phyloP scores from a whole-genome alignment of 306 rosid genomes.

The Adenanthera pavonina region DNA sequence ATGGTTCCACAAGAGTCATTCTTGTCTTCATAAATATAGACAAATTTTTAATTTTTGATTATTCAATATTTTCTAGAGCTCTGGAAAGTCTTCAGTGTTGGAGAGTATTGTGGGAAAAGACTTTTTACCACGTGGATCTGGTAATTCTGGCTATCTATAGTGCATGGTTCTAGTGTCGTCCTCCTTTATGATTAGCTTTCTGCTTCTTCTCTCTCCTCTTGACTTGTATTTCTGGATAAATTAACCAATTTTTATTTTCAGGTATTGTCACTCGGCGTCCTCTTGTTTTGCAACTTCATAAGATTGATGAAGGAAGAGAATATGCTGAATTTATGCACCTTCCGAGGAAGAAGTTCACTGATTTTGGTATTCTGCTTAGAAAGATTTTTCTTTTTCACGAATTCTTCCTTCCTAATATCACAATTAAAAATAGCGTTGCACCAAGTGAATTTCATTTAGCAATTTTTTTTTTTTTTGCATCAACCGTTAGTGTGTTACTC shows the following conservation, averaged over 20 bases:
- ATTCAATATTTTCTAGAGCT: conserved; percentile 62
- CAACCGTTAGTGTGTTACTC: conserved; percentile 15
- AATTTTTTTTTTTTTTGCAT: neutral
- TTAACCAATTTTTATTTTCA: conserved; percentile 45
- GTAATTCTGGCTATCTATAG: conserved; percentile 46
- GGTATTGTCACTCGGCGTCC: conserved; percentile 96
- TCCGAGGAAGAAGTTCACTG: conserved; percentile 75
- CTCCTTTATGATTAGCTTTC: neutral
- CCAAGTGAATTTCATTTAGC: neutral
- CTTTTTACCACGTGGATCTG: conserved; percentile 99
- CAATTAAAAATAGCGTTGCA: conserved; percentile 5
- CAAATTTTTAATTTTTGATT: conserved; percentile 16
- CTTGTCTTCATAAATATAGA: neutral
- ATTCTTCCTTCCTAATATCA: conserved; percentile 11
- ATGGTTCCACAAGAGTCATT: neutral
- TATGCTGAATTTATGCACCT: conserved; percentile 93
- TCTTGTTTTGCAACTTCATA: conserved; percentile 90
- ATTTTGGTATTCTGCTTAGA: conserved; percentile 62
- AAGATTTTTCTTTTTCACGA: neutral
- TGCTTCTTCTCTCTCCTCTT: conserved; percentile 17
- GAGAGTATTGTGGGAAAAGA: conserved; percentile 99
- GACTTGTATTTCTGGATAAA: conserved; percentile 10
- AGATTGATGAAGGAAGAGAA: conserved; percentile 76
- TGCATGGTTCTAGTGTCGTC: neutral
- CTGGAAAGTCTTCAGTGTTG: conserved; percentile 95